Evolutionary conservation across 1,284 basidiomycete species (phyloP).

Genomic region (Boletellus sp.): DNA sequence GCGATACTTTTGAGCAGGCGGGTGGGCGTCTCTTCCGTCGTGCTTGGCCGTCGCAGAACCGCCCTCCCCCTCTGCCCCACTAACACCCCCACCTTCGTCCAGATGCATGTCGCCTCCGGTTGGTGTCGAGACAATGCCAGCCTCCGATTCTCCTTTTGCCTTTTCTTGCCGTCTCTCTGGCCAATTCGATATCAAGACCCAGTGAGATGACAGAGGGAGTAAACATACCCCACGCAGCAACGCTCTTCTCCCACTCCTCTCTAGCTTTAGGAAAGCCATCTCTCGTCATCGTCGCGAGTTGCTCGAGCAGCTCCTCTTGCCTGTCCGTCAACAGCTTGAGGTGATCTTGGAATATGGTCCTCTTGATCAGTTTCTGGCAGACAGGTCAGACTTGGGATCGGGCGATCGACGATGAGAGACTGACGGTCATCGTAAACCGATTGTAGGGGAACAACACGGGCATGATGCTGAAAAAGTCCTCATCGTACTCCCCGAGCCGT

Average conservation of each 20-base stretch:
- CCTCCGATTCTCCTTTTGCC: conserved; percentile 40
- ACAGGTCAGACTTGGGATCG: conserved; percentile 8
- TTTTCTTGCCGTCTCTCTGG: conserved; percentile 64
- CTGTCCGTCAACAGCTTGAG: conserved; percentile 56
- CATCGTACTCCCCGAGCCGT: conserved; percentile 82
- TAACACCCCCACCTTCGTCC: conserved; percentile 32
- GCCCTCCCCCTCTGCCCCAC: conserved; percentile 32
- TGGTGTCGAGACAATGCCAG: conserved; percentile 29
- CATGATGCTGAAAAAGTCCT: conserved; percentile 88
- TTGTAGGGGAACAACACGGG: conserved; percentile 90
- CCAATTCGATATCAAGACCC: not conserved
- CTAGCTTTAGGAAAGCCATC: conserved; percentile 65
- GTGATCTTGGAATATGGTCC: conserved; percentile 72
- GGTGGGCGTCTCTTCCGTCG: conserved; percentile 45
- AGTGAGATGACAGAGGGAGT: not conserved
- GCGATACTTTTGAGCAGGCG: conserved; percentile 67
- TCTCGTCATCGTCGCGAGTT: conserved; percentile 55
- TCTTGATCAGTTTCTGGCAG: conserved; percentile 75
- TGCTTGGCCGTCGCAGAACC: conserved; percentile 27
- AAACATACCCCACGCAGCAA: conserved; percentile 60
- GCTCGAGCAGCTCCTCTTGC: conserved; percentile 59
- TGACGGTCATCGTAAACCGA: conserved; percentile 80
- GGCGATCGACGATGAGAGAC: conserved; percentile 20
- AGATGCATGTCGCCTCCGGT: conserved; percentile 39
- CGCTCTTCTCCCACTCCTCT: conserved; percentile 70